These are phyloP conservation scores for Prunus yedoensis DNA, from an alignment of 331 rosid species.

Conservation along the genomic window DNA sequence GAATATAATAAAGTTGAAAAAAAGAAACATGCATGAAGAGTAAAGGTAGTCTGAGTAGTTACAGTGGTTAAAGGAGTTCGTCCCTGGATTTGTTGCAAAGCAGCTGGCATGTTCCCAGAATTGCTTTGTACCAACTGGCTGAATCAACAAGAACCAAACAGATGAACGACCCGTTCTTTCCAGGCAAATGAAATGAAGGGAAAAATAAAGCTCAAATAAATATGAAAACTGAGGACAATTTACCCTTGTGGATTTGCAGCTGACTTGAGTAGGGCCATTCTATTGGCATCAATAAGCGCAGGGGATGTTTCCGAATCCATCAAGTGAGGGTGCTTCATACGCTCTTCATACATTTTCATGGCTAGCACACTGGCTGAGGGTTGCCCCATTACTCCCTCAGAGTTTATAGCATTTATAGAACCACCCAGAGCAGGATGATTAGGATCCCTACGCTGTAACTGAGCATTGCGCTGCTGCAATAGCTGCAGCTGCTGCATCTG, in stretches of 20 bases:
- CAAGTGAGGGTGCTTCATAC: slow-evolving; percentile 69
- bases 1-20: slow-evolving; percentile 17
- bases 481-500: too few relatives aligned
- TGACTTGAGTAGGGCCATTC: slow-evolving; percentile 76
- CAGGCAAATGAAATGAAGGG: neutral
- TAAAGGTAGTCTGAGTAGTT: slow-evolving; percentile 33
- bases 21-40: slow-evolving; percentile 8
- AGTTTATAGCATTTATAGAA: slow-evolving; percentile 51
- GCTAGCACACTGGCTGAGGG: slow-evolving; percentile 87
- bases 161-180: slow-evolving; percentile 12
- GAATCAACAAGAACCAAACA: slow-evolving; percentile 31
- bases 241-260: slow-evolving; percentile 71
- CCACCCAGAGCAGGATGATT: slow-evolving; percentile 56
- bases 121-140: slow-evolving; percentile 83
- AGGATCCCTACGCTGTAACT: slow-evolving; percentile 75
- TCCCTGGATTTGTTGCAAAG: slow-evolving; percentile 81
- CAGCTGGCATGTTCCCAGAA: slow-evolving; percentile 68
- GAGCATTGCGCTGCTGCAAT: slow-evolving; percentile 64
- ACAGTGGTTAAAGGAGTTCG: slow-evolving; percentile 64
- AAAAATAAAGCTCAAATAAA: slow-evolving; percentile 16
- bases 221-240: slow-evolving; percentile 13
- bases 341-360: slow-evolving; percentile 80
- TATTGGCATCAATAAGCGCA: too few relatives aligned
- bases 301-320: slow-evolving; percentile 80
- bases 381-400: slow-evolving; percentile 82